Evolutionary conservation across 1,284 basidiomycete species (phyloP).

Genomic region (Ganoderma sinense): DNA sequence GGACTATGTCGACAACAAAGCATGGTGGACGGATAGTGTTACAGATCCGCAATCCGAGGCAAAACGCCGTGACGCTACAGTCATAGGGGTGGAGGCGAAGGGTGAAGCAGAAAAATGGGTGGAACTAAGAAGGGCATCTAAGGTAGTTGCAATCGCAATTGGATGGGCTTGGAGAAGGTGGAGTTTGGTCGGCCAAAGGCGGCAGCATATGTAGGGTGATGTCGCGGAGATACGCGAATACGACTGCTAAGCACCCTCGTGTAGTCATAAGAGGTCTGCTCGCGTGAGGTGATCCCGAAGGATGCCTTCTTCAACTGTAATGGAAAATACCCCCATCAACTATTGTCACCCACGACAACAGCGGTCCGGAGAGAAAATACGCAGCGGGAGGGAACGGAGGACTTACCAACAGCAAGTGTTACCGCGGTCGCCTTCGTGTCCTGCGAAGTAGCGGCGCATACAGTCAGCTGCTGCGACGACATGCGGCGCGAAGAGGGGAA

Average conservation of each 20-base stretch:
- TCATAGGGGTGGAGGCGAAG: neutral
- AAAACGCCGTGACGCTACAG: neutral
- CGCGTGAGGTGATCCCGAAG: conserved; percentile 59
- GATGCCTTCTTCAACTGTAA: conserved; percentile 55
- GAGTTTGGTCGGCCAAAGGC: neutral
- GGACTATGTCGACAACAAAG: neutral
- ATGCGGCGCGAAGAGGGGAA: conserved; percentile 11
- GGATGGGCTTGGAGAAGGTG: neutral
- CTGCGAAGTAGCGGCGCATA: conserved; percentile 41
- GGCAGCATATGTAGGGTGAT: neutral
- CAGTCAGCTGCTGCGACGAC: conserved; percentile 9
- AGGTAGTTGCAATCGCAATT: neutral
- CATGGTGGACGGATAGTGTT: neutral
- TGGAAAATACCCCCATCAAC: conserved; percentile 16
- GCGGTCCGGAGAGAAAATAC: neutral
- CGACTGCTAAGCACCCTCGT: neutral
- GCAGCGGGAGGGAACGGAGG: neutral
- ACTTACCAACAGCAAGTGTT: conserved; percentile 66
- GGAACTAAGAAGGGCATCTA: neutral
- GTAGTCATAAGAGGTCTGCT: conserved; percentile 58
- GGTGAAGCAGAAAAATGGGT: neutral
- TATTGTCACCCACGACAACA: conserved; percentile 17
- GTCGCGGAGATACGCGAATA: neutral
- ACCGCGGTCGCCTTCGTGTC: conserved; percentile 74
- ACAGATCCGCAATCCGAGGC: neutral